phyloP scores from a whole-genome alignment of 257 asterid genomes.

The Nicotiana tomentosiformis region DNA sequence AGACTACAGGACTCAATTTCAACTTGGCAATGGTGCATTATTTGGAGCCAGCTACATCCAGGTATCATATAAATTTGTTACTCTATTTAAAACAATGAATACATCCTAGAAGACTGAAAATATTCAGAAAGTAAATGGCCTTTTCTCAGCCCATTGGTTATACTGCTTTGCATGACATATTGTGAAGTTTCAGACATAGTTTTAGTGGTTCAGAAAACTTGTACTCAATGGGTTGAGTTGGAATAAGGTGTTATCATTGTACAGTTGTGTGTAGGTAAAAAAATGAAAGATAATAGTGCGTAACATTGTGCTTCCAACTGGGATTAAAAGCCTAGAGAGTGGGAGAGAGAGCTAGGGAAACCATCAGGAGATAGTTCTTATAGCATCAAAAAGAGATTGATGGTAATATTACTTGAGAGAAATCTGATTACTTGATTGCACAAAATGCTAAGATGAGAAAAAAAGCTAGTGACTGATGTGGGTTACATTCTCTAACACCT shows the following conservation, averaged over 20 bases:
- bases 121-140: neutral
- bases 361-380: neutral
- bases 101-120: neutral
- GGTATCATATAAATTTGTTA: conserved; percentile 13
- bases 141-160: neutral
- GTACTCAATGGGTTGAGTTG: neutral
- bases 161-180: neutral
- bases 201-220: neutral
- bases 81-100: neutral
- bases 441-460: neutral
- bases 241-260: neutral
- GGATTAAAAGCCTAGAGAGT: neutral
- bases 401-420: neutral
- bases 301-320: neutral
- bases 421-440: neutral
- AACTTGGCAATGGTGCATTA: conserved; percentile 22
- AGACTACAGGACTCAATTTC: conserved; percentile 18
- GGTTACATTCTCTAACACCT: neutral
- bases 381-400: neutral
- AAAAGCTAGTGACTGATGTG: neutral
- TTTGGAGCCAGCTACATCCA: conserved; percentile 23
- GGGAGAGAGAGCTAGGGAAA: neutral
- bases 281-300: neutral
- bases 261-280: neutral
- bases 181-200: neutral